Conservation (phyloP, 1,284 basidiomycete species). For the Xerocomus amazonicus region DNA sequence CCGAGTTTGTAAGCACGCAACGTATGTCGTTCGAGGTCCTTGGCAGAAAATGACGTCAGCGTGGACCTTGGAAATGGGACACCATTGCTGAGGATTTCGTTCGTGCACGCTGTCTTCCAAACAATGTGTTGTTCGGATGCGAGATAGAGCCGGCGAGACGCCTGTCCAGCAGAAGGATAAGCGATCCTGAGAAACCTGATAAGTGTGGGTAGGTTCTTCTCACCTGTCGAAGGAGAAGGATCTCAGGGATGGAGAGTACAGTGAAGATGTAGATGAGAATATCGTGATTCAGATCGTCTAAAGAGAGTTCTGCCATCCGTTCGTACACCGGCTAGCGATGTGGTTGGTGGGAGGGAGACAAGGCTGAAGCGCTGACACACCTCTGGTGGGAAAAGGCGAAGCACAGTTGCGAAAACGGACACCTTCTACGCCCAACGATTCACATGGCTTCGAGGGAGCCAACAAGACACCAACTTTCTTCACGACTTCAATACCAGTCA, state of each 20-base stretch:
- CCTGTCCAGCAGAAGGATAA: slow-evolving; percentile 34
- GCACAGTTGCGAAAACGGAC: neutral
- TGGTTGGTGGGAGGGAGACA: neutral
- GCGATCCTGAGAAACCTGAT: neutral
- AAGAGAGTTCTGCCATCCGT: slow-evolving; percentile 16
- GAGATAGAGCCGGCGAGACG: slow-evolving; percentile 42
- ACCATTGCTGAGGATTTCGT: slow-evolving; percentile 40
- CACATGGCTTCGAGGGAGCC: slow-evolving; percentile 59
- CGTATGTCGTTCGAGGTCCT: slow-evolving; percentile 44
- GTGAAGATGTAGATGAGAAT: slow-evolving; percentile 46
- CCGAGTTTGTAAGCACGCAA: slow-evolving; percentile 43
- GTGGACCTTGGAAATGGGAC: slow-evolving; percentile 44
- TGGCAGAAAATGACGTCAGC: slow-evolving; percentile 32
- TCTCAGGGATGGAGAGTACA: slow-evolving; percentile 44
- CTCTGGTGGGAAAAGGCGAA: neutral
- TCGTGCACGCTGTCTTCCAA: slow-evolving; percentile 50
- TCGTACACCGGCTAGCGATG: neutral
- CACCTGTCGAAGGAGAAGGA: slow-evolving; percentile 49
- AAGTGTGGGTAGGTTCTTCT: slow-evolving; percentile 5
- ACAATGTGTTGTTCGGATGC: slow-evolving; percentile 46
- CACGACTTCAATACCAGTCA: slow-evolving; percentile 53
- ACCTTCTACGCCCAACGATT: neutral
- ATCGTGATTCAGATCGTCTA: slow-evolving; percentile 42
- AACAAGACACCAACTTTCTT: slow-evolving; percentile 64
- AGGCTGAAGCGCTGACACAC: neutral